These are phyloP conservation scores for Aspergillus luchuensis DNA, from an alignment of 2,329 filamentous ascomycete species.

Conservation along the genomic window DNA sequence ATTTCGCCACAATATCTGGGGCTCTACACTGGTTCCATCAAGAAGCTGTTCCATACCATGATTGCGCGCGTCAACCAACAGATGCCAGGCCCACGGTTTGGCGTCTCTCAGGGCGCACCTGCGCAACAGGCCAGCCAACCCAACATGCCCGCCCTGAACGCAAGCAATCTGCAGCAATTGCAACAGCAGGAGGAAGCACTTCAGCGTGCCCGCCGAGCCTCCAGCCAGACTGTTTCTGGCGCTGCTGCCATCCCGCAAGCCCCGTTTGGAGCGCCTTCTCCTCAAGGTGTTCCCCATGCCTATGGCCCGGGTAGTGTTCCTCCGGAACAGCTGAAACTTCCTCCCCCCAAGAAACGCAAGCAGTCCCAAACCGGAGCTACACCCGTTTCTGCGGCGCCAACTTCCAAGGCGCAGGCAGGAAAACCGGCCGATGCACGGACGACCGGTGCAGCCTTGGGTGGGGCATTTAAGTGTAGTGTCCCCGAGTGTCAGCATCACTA, in stretches of 20 bases:
- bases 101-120: constrained; percentile 24
- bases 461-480: constrained; percentile 57
- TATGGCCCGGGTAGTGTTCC: constrained; percentile 56
- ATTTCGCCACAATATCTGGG: constrained; percentile 44
- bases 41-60: constrained; percentile 45
- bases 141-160: constrained; percentile 42
- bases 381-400: constrained; percentile 28
- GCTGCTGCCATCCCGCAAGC: constrained; percentile 55
- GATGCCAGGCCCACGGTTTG: constrained; percentile 25
- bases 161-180: constrained; percentile 50
- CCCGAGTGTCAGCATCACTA: constrained; percentile 56
- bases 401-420: constrained; percentile 31
- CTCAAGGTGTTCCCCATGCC: constrained; percentile 60
- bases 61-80: constrained; percentile 37
- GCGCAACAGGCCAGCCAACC: constrained; percentile 27
- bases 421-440: constrained; percentile 41
- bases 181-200: constrained; percentile 51
- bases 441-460: constrained; percentile 41
- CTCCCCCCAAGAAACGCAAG: constrained; percentile 60
- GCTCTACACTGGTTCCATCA: constrained; percentile 41
- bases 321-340: constrained; percentile 60
- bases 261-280: constrained; percentile 57
- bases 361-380: constrained; percentile 48
- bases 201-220: constrained; percentile 40
- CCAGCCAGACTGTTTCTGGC: constrained; percentile 46